Evolutionary conservation across 2,329 filamentous ascomycete genomes (phyloP), one percentile per base, ranked within the genome.

Genomic region (Rhynchosporium graminicola): DNA sequence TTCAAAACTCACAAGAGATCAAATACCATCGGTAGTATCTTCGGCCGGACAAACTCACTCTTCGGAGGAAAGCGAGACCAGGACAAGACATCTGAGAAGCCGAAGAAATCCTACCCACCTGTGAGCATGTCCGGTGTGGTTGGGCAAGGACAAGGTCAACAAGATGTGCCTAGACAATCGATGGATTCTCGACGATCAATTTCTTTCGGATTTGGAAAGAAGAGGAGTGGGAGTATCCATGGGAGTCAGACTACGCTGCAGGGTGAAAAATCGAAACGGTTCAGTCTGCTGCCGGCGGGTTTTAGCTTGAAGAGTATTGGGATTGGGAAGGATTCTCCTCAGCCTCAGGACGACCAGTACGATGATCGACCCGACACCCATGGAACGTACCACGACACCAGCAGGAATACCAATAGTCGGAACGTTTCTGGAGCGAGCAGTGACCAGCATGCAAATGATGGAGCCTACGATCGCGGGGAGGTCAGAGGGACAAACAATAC

Each of bases 111-210:
- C 12, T 75, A 97, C 72, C 94, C 94, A 61, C 94, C 94, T 3
- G 90, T 94, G 54, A 97, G 92, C 78, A 96, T 97, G 92, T 85
- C 89, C 65, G 85, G 89, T 75, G 79, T 85, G 5, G 82, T 82
- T 36, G 33, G 33, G 33, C 33, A 36, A 54, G 81, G 80, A 40
- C 59, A 54, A 31, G 67, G 65, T 26, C 56, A 65, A 20, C 40
- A 47, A 33, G 71, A 72, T 31, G 68, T 66, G 9, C 68, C 72
- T 9, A 81, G 89, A 54, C 80, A 81, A 46, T 93, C 90, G 0
- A 85, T 90, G 71, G 90, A 93, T 68, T 92, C 85, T 38, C 84
- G 89, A 29, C 85, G 88, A 51, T 92, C 89, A 0, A 88, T 90
- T 72, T 88, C 88, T 1, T 78, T 90, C 52, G 86, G 85, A 1